phyloP scores from a whole-genome alignment of 345 rosid species.

The Citrus trifoliata region DNA sequence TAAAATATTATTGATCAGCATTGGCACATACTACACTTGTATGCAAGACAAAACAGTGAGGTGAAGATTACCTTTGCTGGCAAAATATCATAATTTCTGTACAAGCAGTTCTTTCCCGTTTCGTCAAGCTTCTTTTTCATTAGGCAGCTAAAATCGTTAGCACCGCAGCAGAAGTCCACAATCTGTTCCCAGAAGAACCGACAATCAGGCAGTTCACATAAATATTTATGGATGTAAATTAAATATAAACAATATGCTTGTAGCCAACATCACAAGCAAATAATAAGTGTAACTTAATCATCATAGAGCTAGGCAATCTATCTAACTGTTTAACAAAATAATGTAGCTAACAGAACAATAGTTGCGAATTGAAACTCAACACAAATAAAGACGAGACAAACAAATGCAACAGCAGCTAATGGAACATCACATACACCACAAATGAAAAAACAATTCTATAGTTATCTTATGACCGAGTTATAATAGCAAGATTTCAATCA shows the following conservation, averaged over 20 bases:
- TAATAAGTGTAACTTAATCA: background rate
- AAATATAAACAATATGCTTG: background rate
- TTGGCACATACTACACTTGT: background rate
- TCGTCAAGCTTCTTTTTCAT: conserved; percentile 83
- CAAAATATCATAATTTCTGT: conserved; percentile 70
- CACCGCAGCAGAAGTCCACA: conserved; percentile 96
- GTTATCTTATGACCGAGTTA: background rate
- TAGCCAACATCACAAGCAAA: background rate
- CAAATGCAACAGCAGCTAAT: background rate
- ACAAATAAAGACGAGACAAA: background rate
- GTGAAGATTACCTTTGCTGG: conserved; percentile 63
- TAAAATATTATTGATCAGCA: background rate
- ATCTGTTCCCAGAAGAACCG: conserved; percentile 47
- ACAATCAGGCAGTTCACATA: background rate
- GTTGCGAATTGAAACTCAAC: background rate
- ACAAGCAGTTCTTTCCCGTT: conserved; percentile 75
- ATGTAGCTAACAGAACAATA: background rate
- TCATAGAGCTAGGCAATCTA: background rate
- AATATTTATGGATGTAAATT: background rate
- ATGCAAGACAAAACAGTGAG: background rate
- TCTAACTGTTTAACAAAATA: background rate
- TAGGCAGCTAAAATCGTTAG: conserved; percentile 85
- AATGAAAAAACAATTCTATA: background rate
- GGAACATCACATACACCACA: background rate
- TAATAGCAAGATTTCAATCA: background rate